Percentiles rank a stretch among this genome's conserved stretches.
Evolutionary conservation across 305 asterid genomes (phyloP).

Genomic region (Caryopteris hybrid): DNA sequence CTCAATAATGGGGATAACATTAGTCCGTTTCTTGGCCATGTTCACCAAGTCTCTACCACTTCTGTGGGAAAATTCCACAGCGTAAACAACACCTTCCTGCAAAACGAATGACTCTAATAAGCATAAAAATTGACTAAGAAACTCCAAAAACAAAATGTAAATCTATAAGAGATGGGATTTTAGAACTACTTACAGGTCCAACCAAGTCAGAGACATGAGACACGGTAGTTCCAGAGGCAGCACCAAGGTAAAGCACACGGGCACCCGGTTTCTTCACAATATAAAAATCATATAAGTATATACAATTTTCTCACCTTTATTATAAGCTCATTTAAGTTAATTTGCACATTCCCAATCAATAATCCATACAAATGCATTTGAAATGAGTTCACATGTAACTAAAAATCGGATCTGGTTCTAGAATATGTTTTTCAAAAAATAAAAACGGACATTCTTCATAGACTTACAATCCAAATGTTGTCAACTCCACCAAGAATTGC

Average conservation of each 20-base stretch:
- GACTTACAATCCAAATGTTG: slow-evolving; percentile 85
- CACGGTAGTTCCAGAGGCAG: slow-evolving; percentile 94
- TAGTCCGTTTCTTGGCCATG: slow-evolving; percentile 92
- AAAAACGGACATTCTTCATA: neutral
- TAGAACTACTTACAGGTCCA: slow-evolving; percentile 68
- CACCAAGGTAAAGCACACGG: slow-evolving; percentile 81
- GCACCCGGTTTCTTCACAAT: slow-evolving; percentile 82
- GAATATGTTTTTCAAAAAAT: no score
- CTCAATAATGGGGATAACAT: slow-evolving; percentile 87
- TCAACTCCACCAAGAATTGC: slow-evolving; percentile 89
- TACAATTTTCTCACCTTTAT: no score
- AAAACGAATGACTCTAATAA: no score
- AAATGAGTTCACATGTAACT: no score
- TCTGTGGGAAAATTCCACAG: slow-evolving; percentile 90
- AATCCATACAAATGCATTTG: no score
- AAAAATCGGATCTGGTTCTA: no score
- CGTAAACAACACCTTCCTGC: slow-evolving; percentile 87
- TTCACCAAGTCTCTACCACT: slow-evolving; percentile 94
- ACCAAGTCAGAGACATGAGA: slow-evolving; percentile 90
- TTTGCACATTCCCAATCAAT: no score
- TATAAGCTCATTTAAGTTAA: no score
- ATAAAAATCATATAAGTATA: neutral
- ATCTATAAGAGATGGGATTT: no score
- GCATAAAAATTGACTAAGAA: no score
- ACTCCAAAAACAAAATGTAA: no score